Conservation (phyloP, 148 eudicot genomes). For the Heliosperma pusillum region DNA sequence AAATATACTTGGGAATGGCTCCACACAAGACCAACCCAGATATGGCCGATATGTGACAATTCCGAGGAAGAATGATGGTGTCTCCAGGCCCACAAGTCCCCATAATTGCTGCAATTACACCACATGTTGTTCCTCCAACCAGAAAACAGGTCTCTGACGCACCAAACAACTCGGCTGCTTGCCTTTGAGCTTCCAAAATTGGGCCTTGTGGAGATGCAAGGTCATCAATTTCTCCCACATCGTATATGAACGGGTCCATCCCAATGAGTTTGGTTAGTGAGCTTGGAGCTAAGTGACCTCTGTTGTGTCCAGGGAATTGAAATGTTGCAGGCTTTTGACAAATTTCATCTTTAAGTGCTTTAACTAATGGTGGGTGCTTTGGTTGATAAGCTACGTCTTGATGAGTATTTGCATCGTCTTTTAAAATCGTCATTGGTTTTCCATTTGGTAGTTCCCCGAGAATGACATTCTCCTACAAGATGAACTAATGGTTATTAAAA, state of each 20-base stretch:
- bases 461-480: constrained; percentile 6
- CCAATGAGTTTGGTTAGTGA: constrained; percentile 64
- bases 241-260: constrained; percentile 47
- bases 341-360: constrained; percentile 58
- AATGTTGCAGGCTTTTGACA: constrained; percentile 63
- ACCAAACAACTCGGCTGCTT: constrained; percentile 70
- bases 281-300: constrained; percentile 69
- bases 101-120: constrained; percentile 75
- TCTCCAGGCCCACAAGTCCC: constrained; percentile 80
- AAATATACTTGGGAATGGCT: constrained; percentile 56
- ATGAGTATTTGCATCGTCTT: not conserved
- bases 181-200: constrained; percentile 59
- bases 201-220: constrained; percentile 60
- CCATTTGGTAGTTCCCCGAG: not conserved
- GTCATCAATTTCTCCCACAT: constrained; percentile 66
- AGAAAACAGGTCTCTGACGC: constrained; percentile 89
- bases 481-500: too few relatives aligned
- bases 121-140: constrained; percentile 93
- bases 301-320: constrained; percentile 89
- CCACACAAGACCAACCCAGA: constrained; percentile 77
- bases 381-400: not conserved
- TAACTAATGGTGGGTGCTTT: constrained; percentile 47
- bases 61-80: constrained; percentile 69
- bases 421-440: constrained; percentile 3
- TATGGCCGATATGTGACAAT: constrained; percentile 65